These are phyloP conservation scores for Hysterium pulicare DNA, from an alignment of 2,329 filamentous ascomycete genomes.

Conservation along the genomic window DNA sequence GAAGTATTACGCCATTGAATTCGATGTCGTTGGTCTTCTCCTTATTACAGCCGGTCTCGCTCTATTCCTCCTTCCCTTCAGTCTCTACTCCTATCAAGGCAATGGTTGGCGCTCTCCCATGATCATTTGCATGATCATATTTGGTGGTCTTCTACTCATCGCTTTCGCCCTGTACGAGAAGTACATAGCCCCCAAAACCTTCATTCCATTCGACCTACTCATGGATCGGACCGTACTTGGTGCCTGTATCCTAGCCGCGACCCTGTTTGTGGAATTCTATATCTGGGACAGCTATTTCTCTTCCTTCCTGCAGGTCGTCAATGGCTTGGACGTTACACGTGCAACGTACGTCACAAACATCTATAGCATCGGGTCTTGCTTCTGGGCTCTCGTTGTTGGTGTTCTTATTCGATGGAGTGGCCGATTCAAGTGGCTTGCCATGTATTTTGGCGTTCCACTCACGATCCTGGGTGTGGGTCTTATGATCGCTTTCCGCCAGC, in stretches of 20 bases:
- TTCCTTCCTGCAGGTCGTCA: constrained; percentile 40
- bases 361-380: constrained; percentile 36
- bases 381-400: constrained; percentile 21
- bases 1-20: constrained; percentile 56
- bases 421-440: constrained; percentile 18
- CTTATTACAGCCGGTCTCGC: constrained; percentile 59
- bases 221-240: constrained; percentile 50
- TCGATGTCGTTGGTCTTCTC: constrained; percentile 61
- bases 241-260: constrained; percentile 49
- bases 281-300: constrained; percentile 40
- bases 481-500: constrained; percentile 33
- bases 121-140: constrained; percentile 42
- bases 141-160: constrained; percentile 35
- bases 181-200: constrained; percentile 36
- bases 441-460: constrained; percentile 24
- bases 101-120: constrained; percentile 29
- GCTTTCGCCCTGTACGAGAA: constrained; percentile 40
- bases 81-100: constrained; percentile 41
- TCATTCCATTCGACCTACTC: constrained; percentile 46
- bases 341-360: constrained; percentile 36
- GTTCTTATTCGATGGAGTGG: constrained; percentile 22
- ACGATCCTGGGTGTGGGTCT: constrained; percentile 27
- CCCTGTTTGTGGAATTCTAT: constrained; percentile 22
- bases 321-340: constrained; percentile 22
- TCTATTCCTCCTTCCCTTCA: constrained; percentile 68